Evolutionary conservation across 2,329 filamentous ascomycete genomes (phyloP).

Genomic region (Teratosphaeria destructans): DNA sequence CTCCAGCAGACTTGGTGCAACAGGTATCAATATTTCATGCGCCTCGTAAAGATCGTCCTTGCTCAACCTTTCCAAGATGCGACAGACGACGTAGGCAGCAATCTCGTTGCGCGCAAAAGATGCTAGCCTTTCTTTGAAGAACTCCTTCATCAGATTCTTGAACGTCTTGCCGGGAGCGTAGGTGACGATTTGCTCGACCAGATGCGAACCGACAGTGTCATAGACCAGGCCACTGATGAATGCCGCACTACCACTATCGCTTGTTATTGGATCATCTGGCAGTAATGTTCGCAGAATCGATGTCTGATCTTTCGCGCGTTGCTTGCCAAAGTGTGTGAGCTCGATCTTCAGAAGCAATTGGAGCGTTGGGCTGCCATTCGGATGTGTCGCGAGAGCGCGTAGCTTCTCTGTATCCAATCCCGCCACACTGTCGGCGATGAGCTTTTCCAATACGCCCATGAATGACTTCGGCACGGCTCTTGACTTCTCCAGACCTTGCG

Average conservation of each 20-base stretch:
- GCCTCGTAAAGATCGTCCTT: slow-evolving; percentile 74
- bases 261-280: slow-evolving; percentile 65
- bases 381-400: slow-evolving; percentile 74
- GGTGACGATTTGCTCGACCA: slow-evolving; percentile 77
- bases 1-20: slow-evolving; percentile 62
- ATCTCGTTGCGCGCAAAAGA: slow-evolving; percentile 81
- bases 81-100: slow-evolving; percentile 76
- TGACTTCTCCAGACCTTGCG: slow-evolving; percentile 31
- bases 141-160: slow-evolving; percentile 71
- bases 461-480: slow-evolving; percentile 67
- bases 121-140: slow-evolving; percentile 70
- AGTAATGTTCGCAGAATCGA: slow-evolving; percentile 68
- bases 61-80: slow-evolving; percentile 70
- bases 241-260: slow-evolving; percentile 61
- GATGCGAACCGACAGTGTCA: slow-evolving; percentile 77
- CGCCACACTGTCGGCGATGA: slow-evolving; percentile 66
- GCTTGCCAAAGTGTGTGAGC: slow-evolving; percentile 60
- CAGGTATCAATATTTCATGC: slow-evolving; percentile 59
- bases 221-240: slow-evolving; percentile 85
- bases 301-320: slow-evolving; percentile 52
- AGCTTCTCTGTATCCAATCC: slow-evolving; percentile 70
- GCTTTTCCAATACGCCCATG: slow-evolving; percentile 63
- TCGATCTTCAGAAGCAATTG: slow-evolving; percentile 85
- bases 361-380: slow-evolving; percentile 84
- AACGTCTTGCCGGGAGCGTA: slow-evolving; percentile 79